Base-by-base conservation (phyloP, 1,139 yeast species). In the Yamadazyma sp. region DNA sequence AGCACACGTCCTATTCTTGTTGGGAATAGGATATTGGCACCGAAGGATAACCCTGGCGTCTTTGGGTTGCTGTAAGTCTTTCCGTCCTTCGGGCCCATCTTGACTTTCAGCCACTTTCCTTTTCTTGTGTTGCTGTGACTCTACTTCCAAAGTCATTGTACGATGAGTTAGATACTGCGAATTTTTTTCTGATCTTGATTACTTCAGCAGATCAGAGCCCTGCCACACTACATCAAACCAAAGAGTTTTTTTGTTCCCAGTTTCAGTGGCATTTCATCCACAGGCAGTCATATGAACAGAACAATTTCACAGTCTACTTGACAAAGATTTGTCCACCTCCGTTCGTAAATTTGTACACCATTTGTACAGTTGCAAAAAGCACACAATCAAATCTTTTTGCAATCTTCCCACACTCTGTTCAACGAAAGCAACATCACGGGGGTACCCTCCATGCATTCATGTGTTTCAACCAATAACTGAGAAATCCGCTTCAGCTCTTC, bases 1-100 rank as follows among this genome's bases (percentile, higher is more conserved):
- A 9, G 81, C 77, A 56, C 95, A 86, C 37, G 60, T 61, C 41
- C 85, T 59, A 27, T 69, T 66, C 56, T 77, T 77, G 51, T 69
- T 67, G n/a, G 56, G 61, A 9, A 81, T 55, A 35, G 65, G 59
- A 53, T 55, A 78, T 45, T 67, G 68, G 55, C 87, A 81, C 52
- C 69, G 71, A 22, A 49, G 42, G 10, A 20, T 20, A 5, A 20
- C 22, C 8, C 8, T 20, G 5, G 22, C 8, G 8, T 20, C 8
- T 20, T 20, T 20, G 8, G 22, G 22, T 20, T 20, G n/a, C n/a
- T n/a, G n/a, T n/a, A n/a, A n/a, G n/a, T n/a, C n/a, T n/a, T n/a
- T n/a, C n/a, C n/a, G n/a, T n/a, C n/a, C 22, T 20, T 20, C 9
- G 5, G 15, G 16, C 30, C 31, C 20, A 6, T 20, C 12, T 7